Base-by-base conservation (phyloP, 768 basidiomycete species). In the Polyporus arcularius region DNA sequence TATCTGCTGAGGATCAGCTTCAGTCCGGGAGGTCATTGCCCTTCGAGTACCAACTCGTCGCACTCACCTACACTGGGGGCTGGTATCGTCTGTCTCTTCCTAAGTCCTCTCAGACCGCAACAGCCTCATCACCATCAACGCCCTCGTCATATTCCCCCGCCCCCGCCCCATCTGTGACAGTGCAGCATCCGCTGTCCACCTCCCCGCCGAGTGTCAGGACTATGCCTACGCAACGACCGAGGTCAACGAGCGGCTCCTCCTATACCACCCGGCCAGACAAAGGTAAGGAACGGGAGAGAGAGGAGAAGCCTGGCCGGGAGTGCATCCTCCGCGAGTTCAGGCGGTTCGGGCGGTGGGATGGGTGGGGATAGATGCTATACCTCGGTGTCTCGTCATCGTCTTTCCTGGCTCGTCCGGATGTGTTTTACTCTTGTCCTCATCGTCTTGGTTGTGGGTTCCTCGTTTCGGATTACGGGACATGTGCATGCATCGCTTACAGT, bases 261-360 rank as follows among this genome's bases (percentile, higher is more conserved):
- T 69, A 78, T 28, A 65, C 76, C 9, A 76, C 76, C 38, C 79
- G 83, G 31, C 62, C 76, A 8, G 80, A 79, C 47, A 80, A 74
- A 51, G 85, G 83, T 52, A 87, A 85, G 65, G 85, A 80, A n/a
- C 86, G 86, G 66, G 86, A 84, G 61, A 82, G 78, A 70, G 85
- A 81, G 62, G 74, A 76, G 53, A 85, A 84, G 70, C 82, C 87
- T 61, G 81, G 83, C 60, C 79, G 85, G 50, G 84, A 88, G 31
- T 88, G 93, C 70, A 77, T 80, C 12, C 70, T 95, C 52, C 79
- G 85, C 65, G 93, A 95, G 71, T 95, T 87, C 72, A 77, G 92
- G 64, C 80, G 88, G 65, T 94, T 87, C 69, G 94, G 93, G 26
- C 79, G 90, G 57, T 94, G 92, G 91, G 93, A 95, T 78, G 93